These are phyloP conservation scores for Roridomyces roridus DNA, from an alignment of 768 basidiomycete species.

Conservation along the genomic window DNA sequence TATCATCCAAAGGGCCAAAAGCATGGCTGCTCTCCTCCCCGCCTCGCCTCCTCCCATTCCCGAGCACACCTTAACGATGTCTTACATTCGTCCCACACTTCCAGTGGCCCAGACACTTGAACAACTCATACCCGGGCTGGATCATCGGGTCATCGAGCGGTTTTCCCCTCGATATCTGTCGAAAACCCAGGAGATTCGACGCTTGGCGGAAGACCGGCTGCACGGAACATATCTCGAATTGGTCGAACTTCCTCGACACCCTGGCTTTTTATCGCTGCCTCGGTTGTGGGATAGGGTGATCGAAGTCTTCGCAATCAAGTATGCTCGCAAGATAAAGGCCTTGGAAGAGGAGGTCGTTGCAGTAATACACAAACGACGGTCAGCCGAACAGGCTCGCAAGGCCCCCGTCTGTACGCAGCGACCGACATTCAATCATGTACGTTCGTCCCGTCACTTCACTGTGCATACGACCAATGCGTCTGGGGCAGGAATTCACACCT, in stretches of 20 bases:
- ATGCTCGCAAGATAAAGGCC: background rate
- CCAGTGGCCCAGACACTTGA: background rate
- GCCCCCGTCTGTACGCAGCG: background rate
- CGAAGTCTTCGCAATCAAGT: background rate
- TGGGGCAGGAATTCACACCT: slow-evolving; percentile 49
- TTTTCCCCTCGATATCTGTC: background rate
- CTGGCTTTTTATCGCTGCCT: background rate
- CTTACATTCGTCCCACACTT: background rate
- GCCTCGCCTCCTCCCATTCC: too few relatives aligned
- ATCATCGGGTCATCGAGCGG: background rate
- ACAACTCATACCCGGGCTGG: slow-evolving; percentile 3
- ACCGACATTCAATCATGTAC: slow-evolving; percentile 31
- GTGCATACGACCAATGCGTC: background rate
- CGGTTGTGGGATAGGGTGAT: background rate
- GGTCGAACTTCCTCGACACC: background rate
- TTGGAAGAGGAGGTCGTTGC: background rate
- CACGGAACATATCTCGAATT: background rate
- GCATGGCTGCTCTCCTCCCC: too few relatives aligned
- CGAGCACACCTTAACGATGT: too few relatives aligned
- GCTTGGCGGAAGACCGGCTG: background rate
- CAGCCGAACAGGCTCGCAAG: background rate
- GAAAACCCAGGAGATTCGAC: background rate
- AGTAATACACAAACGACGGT: background rate
- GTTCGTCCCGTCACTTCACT: background rate
- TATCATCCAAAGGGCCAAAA: too few relatives aligned